Evolutionary conservation across 2,329 filamentous ascomycete species (phyloP).

Genomic region (Neopestalotiopsis clavispora): DNA sequence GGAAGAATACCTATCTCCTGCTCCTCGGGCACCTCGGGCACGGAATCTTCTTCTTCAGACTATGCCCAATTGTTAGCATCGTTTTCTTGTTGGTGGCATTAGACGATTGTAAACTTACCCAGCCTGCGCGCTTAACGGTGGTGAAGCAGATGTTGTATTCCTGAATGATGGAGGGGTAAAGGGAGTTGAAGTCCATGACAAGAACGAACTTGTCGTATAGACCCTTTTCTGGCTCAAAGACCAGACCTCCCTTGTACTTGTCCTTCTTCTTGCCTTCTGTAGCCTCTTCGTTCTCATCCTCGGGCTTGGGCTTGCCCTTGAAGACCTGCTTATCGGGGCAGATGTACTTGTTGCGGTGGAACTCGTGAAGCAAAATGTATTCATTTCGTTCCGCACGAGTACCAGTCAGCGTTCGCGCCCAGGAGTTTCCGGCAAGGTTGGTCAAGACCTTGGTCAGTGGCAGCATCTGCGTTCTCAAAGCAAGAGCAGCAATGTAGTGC

Average conservation of each 20-base stretch:
- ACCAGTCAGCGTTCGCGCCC: slow-evolving; percentile 93
- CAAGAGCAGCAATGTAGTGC: slow-evolving; percentile 91
- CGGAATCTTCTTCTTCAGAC: slow-evolving; percentile 81
- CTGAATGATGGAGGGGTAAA: slow-evolving; percentile 98
- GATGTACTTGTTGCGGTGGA: slow-evolving; percentile 95
- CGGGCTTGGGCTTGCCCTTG: slow-evolving; percentile 72
- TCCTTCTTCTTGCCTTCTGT: slow-evolving; percentile 94
- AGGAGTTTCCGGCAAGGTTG: slow-evolving; percentile 96
- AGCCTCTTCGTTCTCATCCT: slow-evolving; percentile 73
- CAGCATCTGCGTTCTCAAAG: slow-evolving; percentile 87
- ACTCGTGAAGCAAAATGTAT: slow-evolving; percentile 98
- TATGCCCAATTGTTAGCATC: slow-evolving; percentile 43
- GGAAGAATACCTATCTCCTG: slow-evolving; percentile 87
- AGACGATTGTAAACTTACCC: slow-evolving; percentile 57
- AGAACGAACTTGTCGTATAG: slow-evolving; percentile 98
- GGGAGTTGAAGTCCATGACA: slow-evolving; percentile 99
- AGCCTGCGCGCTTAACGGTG: slow-evolving; percentile 79
- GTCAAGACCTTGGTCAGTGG: slow-evolving; percentile 94
- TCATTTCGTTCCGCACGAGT: slow-evolving; percentile 97
- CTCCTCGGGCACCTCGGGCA: slow-evolving; percentile 83
- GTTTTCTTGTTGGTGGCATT: neutral
- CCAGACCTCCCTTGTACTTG: slow-evolving; percentile 97
- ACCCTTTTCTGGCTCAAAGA: slow-evolving; percentile 97
- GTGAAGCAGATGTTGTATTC: slow-evolving; percentile 99
- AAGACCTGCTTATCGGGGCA: slow-evolving; percentile 93